Evolutionary conservation across 768 basidiomycete genomes (phyloP).

Genomic region (Psilocybe cubensis): DNA sequence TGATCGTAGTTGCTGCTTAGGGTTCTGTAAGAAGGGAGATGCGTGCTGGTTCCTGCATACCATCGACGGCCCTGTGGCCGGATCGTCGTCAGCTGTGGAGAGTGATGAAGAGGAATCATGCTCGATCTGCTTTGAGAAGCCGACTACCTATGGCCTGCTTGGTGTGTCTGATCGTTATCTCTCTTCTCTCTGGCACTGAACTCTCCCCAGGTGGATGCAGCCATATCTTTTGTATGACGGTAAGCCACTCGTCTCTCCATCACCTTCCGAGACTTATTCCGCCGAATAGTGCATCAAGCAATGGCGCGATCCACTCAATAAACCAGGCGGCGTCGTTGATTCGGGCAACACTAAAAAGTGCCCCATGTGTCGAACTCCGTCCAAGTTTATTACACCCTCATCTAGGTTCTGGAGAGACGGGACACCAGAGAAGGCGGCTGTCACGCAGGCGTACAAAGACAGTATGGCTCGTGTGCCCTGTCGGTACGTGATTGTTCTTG

Average conservation of each 20-base stretch:
- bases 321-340: constrained; percentile 50
- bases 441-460: constrained; percentile 62
- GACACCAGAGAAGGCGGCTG: constrained; percentile 52
- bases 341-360: constrained; percentile 75
- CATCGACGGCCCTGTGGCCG: constrained; percentile 20
- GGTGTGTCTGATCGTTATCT: constrained; percentile 38
- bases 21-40: constrained; percentile 72
- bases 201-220: constrained; percentile 61
- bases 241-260: constrained; percentile 30
- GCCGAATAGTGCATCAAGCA: constrained; percentile 70
- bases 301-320: constrained; percentile 70
- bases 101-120: constrained; percentile 57
- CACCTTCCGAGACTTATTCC: background rate
- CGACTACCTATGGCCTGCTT: constrained; percentile 68
- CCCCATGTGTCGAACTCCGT: constrained; percentile 72
- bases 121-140: constrained; percentile 77
- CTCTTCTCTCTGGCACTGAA: background rate
- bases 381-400: constrained; percentile 75
- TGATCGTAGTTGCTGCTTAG: constrained; percentile 39
- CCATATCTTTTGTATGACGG: constrained; percentile 78
- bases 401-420: constrained; percentile 65
- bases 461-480: constrained; percentile 77
- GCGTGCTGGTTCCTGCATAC: constrained; percentile 79
- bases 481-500: constrained; percentile 39
- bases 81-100: constrained; percentile 16